Evolutionary conservation across 345 rosid species (phyloP), one percentile per base, ranked within the genome.

Genomic region (Acer yangbiense): DNA sequence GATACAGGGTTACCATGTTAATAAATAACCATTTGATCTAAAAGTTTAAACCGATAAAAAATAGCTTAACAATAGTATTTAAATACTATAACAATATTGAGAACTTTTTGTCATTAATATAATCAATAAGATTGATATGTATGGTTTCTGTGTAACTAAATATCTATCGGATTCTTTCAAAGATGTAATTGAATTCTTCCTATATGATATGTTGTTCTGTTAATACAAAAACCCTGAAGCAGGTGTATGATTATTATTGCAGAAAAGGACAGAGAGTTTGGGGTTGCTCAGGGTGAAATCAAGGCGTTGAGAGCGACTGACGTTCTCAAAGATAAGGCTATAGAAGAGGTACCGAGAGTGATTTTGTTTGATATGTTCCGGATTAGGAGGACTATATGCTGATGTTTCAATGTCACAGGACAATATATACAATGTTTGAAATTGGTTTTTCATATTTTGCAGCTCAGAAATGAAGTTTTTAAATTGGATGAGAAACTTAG

Each of bases 261-360:
- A 96, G 98, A 90, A 58, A 94, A 87, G 69, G 90, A 87, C 16
- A 72, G 88, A 72, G 91, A 90, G 76, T 70, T 83, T 68, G 88
- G 85, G 58, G 80, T 72, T 83, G 90, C 90, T 32, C 84, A 84
- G 60, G 87, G 87, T 75, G 97, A 92, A 80, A 83, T 88, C 77
- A 89, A 91, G 82, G 89, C 90, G 46, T 80, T 89, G 83, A 88
- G 88, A 83, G 86, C 88, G n/a, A 83, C 87, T 20, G 97, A 94
- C 79, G 86, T 77, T 70, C 78, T 85, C 41, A 90, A 92, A 85
- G 90, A 92, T 68, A 94, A 88, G 84, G 97, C 89, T 43, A 78
- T 88, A 55, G 83, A 67, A 76, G 94, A 91, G 94, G 99, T 96
- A 87, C 55, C 50, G 6, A 54, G 60, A 46, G 68, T 65, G 57